phyloP scores from a whole-genome alignment of 192 early-diverging fungal species.

The Fimicolochytrium jonesii region DNA sequence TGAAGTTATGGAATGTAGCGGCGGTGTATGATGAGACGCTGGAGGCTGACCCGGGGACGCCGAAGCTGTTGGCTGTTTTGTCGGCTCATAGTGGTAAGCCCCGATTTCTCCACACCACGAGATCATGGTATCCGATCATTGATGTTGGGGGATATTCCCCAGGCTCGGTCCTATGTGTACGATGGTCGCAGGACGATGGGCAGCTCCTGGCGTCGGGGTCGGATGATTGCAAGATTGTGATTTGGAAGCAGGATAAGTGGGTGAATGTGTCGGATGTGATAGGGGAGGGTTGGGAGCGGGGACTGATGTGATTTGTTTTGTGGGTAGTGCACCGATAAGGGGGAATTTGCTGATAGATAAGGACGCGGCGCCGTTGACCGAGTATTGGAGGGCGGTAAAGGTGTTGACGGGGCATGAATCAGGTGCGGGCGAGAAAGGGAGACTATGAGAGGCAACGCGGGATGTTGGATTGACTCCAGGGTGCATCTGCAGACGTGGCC shows the following conservation, averaged over 20 bases:
- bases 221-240: constrained; percentile 87
- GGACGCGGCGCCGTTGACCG: constrained; percentile 40
- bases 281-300: too few species aligned
- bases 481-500: constrained; percentile 84
- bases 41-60: constrained; percentile 45
- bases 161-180: constrained; percentile 83
- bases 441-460: too few species aligned
- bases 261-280: too few species aligned
- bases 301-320: too few species aligned
- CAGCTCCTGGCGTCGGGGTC: constrained; percentile 82
- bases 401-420: constrained; percentile 80
- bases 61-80: constrained; percentile 74
- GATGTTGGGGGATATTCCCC: too few species aligned
- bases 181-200: constrained; percentile 72
- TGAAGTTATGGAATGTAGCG: constrained; percentile 83
- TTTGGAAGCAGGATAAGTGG: constrained; percentile 78
- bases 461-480: too few species aligned
- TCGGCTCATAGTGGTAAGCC: constrained; percentile 74
- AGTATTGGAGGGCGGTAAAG: constrained; percentile 71
- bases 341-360: constrained; percentile 4
- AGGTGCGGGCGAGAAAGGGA: constrained; percentile 39
- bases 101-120: too few species aligned
- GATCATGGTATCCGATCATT: not conserved
- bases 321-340: not conserved
- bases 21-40: constrained; percentile 53